Evolutionary conservation across 352 stramenopile genomes (phyloP), one percentile per base, ranked within the genome.

Genomic region (Aphanomyces invadans): DNA sequence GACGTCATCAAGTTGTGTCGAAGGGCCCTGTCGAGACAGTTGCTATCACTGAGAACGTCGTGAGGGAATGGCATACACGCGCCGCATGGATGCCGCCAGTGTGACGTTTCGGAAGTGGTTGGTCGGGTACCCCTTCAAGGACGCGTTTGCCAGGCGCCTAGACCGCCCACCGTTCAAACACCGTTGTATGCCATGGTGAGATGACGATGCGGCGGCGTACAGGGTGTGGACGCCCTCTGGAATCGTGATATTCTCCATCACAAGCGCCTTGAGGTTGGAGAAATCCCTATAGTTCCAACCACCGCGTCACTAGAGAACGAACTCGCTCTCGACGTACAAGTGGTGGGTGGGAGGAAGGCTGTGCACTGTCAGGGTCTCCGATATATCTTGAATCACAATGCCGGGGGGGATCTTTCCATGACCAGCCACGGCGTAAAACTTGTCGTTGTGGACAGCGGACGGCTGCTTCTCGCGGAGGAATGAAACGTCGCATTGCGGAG

Each of bases 231-330:
- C 49, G 25, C 49, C 49, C 36, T 57, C 21, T n/a, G 49, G 49
- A 26, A 57, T 57, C 9, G 1, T 32, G 4, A 57, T 12, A 57
- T 57, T 29, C 36, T 57, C 49, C 25, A 57, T 15, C 49, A 28
- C 29, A 0, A 57, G 49, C 49, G 49, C 21, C 49, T 57, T 32
- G 21, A 57, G 25, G n/a, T 33, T 33, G 21, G 21, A n/a, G n/a
- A 57, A 57, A 32, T 57, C 49, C 25, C 49, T 57, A 57, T n/a
- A n/a, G n/a, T n/a, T n/a, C n/a, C 49, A 38, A 33, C 29, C 21
- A 32, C 15, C 9, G 15, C 36, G 36, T 42, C 36, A 42, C 25
- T 38, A 38, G 0, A 5, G 15, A n/a, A 38, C 49, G 36, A 17
- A 21, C 21, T 57, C 25, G 7, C 29, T 4, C 0, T n/a, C 11